Evolutionary conservation across 2,329 filamentous ascomycete species (phyloP), one percentile per base, ranked within the genome.

Genomic region (Pseudogymnoascus sp.): DNA sequence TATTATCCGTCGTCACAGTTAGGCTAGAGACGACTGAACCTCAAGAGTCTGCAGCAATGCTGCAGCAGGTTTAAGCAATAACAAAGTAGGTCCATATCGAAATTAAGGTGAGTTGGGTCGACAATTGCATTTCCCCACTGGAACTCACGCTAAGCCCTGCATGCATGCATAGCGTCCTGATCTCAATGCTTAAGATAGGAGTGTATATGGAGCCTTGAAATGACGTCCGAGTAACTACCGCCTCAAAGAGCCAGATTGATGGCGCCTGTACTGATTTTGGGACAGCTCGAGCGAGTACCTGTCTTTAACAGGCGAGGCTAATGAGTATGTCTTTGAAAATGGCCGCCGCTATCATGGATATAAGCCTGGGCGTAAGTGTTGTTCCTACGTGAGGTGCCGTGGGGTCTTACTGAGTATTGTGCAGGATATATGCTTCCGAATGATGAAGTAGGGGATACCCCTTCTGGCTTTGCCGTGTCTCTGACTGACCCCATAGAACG

Each of bases 401-500:
- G 5, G n/a, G 12, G 16, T 18, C n/a, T 16, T 55, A 55, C 25
- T 55, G 9, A 55, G 9, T 33, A 14, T n/a, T 1, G 1, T 33
- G 25, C 25, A 55, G 49, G 49, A 55, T 55, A 55, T 55, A 55
- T 55, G 49, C 49, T 55, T 18, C 49, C 49, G 14, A 55, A 55
- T 55, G 49, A 55, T 33, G 49, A 55, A 18, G 49, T 55, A 18
- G 1, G n/a, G 3, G n/a, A 69, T 23, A 64, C 2, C 5, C 49
- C 21, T 4, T 33, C 8, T 55, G 62, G 66, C 61, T 3, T 25
- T 64, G 9, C 65, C 68, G 18, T 63, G 66, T 1, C n/a, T n/a
- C 62, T 63, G 16, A 63, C 49, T 11, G 6, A 14, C 23, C 25
- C 28, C 35, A 28, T 14, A 63, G 62, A 61, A 28, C 7, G 62